Conservation (phyloP, 106 monocot species). For the Platanthera zijinensis region DNA sequence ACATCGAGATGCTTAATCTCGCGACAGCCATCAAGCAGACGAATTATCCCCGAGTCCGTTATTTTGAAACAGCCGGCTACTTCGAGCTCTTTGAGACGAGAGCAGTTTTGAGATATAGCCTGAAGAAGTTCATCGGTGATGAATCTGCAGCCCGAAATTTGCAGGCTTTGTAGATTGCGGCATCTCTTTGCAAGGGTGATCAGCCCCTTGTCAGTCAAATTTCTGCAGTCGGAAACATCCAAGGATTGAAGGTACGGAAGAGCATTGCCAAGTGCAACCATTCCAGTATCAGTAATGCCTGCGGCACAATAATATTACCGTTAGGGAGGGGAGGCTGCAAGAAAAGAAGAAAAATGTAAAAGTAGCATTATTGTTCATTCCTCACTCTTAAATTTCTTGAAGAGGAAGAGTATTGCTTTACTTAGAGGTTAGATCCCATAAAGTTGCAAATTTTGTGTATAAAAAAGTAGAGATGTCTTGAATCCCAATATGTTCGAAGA, state of each 20-base stretch:
- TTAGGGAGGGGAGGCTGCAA: background rate
- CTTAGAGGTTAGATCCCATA: background rate
- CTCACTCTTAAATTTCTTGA: too few relatives aligned
- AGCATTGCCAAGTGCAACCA: constrained; percentile 40
- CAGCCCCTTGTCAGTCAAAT: constrained; percentile 77
- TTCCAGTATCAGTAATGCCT: constrained; percentile 74
- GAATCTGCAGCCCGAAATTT: constrained; percentile 46
- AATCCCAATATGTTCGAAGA: too few relatives aligned
- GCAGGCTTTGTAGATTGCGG: constrained; percentile 34
- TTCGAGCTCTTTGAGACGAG: constrained; percentile 53
- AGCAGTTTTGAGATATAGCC: constrained; percentile 51
- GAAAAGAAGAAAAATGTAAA: background rate
- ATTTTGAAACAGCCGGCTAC: constrained; percentile 57
- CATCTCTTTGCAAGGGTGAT: constrained; percentile 41
- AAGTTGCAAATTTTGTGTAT: background rate
- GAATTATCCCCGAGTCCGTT: constrained; percentile 59
- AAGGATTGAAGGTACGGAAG: constrained; percentile 53
- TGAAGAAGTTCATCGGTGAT: constrained; percentile 50
- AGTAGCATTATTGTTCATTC: background rate
- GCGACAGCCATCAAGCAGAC: constrained; percentile 50
- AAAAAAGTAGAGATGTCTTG: background rate
- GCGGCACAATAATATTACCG: constrained; percentile 1
- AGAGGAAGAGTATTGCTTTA: too few relatives aligned
- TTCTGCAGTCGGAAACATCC: constrained; percentile 73
- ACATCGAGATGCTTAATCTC: constrained; percentile 62